Base-by-base conservation (phyloP, 2,329 filamentous ascomycete species). In the Fusarium coicis region DNA sequence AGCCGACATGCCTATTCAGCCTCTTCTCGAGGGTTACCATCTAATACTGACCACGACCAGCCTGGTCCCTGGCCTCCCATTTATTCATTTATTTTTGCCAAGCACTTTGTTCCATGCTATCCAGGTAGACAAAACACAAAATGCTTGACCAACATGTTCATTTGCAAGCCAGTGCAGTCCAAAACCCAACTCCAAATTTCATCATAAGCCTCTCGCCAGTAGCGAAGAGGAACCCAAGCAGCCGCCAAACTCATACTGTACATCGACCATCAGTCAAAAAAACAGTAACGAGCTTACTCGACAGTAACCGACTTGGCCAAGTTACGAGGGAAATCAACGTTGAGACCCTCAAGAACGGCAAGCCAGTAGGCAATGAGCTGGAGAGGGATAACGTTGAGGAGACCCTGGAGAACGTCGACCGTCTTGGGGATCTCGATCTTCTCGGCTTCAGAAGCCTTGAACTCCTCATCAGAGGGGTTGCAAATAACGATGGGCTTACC, bases 281-380 rank as follows among this genome's bases (percentile, higher is more conserved):
- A 69, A 67, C 66, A 68, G 67, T 40, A 46, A 44, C 23, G 61
- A 72, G 61, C 81, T 88, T 96, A 99, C 90, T 99, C 96, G 77
- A 99, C 96, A 74, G 96, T 99, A 74, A 99, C 96, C 73, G 95
- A 97, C 91, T 99, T 99, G 83, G 96, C 96, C 86, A 99, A 86
- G 88, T 99, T 99, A 80, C 96, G 93, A 66, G 96, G 96, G 91
- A 98, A 98, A 83, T 99, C 96, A 68, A 99, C 96, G 82, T 99
- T 98, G 76, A 98, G 88, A 58, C 95, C 96, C 87, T 97, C 96
- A 76, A 93, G 93, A 79, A 99, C 96, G 61, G 96, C 96, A 74
- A 99, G 91, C 96, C 96, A 98, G 90, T 99, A 99, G 68, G 96
- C 94, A 86, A 99, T 98, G 78, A 99, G 89, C 88, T 99, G 96